Conservation (phyloP, 495 filamentous ascomycete genomes). For the Acidiella bohemica region DNA sequence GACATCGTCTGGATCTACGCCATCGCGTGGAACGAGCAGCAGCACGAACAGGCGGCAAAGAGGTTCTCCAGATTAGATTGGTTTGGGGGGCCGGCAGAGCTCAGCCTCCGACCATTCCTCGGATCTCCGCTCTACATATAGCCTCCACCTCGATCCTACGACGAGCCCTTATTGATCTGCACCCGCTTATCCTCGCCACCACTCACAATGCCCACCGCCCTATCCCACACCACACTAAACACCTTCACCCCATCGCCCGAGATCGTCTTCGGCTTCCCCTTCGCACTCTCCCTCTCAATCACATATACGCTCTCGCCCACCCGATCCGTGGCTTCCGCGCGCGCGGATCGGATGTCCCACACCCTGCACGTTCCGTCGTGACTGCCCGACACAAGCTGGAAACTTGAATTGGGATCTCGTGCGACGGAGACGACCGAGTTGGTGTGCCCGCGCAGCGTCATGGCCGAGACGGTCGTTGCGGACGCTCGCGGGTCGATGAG, state of each 20-base stretch:
- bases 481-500: constrained; percentile 75
- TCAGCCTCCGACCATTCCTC: no score
- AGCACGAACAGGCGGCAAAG: no score
- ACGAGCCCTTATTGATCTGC: constrained; percentile 56
- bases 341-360: constrained; percentile 65
- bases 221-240: constrained; percentile 80
- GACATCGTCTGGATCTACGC: no score
- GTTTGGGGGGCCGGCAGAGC: no score
- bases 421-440: constrained; percentile 67
- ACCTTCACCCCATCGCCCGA: constrained; percentile 78
- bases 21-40: no score
- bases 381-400: constrained; percentile 65
- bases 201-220: constrained; percentile 72
- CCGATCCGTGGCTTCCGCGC: constrained; percentile 35
- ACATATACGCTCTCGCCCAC: constrained; percentile 72
- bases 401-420: constrained; percentile 56
- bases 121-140: background rate
- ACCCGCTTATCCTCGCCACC: constrained; percentile 84
- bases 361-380: constrained; percentile 84
- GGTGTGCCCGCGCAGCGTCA: constrained; percentile 80
- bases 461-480: constrained; percentile 56
- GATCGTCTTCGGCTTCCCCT: constrained; percentile 29
- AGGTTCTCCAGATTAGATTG: no score
- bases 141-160: background rate
- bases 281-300: constrained; percentile 56